Conservation (phyloP, 768 basidiomycete species). For the Leccinum rimulosum region DNA sequence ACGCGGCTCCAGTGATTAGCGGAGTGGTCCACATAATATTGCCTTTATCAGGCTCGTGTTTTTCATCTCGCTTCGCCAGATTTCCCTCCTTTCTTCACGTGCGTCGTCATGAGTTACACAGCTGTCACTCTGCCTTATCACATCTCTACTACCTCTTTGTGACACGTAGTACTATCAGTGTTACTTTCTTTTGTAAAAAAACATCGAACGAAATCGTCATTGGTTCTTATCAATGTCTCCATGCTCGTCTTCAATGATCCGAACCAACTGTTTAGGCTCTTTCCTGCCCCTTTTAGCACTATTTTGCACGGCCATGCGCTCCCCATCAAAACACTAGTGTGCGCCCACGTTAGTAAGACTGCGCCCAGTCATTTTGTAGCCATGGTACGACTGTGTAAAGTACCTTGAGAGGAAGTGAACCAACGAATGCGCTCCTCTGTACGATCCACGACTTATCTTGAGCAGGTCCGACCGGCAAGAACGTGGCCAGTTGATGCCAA, state of each 20-base stretch:
- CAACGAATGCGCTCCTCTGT: too few relatives aligned
- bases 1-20: neutral
- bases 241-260: neutral
- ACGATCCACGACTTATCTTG: too few relatives aligned
- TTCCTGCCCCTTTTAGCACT: neutral
- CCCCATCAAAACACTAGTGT: neutral
- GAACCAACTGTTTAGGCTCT: neutral
- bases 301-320: neutral
- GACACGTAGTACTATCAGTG: neutral
- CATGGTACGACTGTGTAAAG: neutral
- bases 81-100: neutral
- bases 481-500: slow-evolving; percentile 19
- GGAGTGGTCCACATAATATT: neutral
- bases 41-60: neutral
- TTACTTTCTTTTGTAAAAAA: neutral
- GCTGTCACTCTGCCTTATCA: neutral
- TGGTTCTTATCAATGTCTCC: neutral
- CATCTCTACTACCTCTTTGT: neutral
- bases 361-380: neutral
- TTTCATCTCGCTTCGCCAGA: neutral
- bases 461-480: neutral
- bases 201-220: neutral
- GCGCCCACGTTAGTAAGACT: neutral
- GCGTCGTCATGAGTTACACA: neutral
- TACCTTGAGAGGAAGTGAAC: too few relatives aligned